Evolutionary conservation across 495 filamentous ascomycete genomes (phyloP).

Genomic region (Aspergillus biplanus): DNA sequence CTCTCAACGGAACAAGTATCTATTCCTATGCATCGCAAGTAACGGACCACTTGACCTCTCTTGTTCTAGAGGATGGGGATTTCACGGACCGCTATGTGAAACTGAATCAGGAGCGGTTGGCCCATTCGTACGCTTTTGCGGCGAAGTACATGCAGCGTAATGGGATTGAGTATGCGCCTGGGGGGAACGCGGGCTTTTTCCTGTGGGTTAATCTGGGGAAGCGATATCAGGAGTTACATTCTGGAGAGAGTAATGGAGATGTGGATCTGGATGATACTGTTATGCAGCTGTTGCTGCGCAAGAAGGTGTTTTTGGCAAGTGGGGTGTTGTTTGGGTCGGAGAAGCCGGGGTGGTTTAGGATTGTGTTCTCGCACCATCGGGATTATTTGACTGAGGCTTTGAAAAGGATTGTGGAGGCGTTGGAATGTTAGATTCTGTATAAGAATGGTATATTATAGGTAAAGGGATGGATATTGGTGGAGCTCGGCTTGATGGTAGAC

Average conservation of each 20-base stretch:
- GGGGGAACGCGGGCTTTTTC: slow-evolving; percentile 59
- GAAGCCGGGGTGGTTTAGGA: slow-evolving; percentile 53
- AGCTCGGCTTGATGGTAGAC: too few species aligned
- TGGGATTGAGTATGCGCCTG: slow-evolving; percentile 42
- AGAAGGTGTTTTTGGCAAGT: slow-evolving; percentile 49
- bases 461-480: too few species aligned
- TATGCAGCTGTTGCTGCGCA: slow-evolving; percentile 38
- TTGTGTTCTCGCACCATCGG: slow-evolving; percentile 52
- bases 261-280: slow-evolving; percentile 29
- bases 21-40: slow-evolving; percentile 52
- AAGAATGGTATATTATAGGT: too few species aligned
- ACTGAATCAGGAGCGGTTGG: slow-evolving; percentile 41
- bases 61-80: slow-evolving; percentile 50
- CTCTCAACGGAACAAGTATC: slow-evolving; percentile 39
- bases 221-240: slow-evolving; percentile 36
- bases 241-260: slow-evolving; percentile 27
- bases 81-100: slow-evolving; percentile 52
- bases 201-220: slow-evolving; percentile 60
- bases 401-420: slow-evolving; percentile 38
- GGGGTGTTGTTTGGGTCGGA: slow-evolving; percentile 49
- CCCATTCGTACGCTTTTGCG: slow-evolving; percentile 38
- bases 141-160: slow-evolving; percentile 38
- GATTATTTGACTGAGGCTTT: slow-evolving; percentile 46
- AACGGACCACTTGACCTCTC: slow-evolving; percentile 46
- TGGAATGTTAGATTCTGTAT: slow-evolving; percentile 12